Percentiles rank a stretch among this genome's conserved stretches.
phyloP scores from a whole-genome alignment of 768 basidiomycete species.

The Leccinum longicurvipes region DNA sequence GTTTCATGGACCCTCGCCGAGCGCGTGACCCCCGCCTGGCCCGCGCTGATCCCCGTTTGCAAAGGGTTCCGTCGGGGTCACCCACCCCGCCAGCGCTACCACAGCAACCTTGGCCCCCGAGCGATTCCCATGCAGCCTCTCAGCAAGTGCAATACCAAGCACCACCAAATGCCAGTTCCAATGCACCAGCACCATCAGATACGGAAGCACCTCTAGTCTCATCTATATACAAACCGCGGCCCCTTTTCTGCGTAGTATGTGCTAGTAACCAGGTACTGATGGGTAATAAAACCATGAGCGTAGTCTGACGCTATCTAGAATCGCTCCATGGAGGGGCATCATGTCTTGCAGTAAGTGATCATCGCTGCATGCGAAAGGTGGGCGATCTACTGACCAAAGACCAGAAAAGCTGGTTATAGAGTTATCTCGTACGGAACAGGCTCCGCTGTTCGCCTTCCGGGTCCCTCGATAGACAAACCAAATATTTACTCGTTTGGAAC shows the following conservation, averaged over 20 bases:
- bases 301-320: conserved; percentile 53
- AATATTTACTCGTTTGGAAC: conserved; percentile 97
- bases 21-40: conserved; percentile 78
- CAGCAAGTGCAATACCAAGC: conserved; percentile 21
- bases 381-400: conserved; percentile 8
- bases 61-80: conserved; percentile 42
- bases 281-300: background rate
- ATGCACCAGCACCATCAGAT: background rate
- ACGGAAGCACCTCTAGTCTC: conserved; percentile 9
- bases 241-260: conserved; percentile 96
- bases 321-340: conserved; percentile 97
- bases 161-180: conserved; percentile 7
- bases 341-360: conserved; percentile 73
- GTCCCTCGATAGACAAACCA: conserved; percentile 94
- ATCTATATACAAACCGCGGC: conserved; percentile 57
- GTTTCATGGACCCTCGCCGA: conserved; percentile 72
- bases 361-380: background rate
- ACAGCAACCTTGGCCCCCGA: conserved; percentile 26
- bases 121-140: conserved; percentile 8
- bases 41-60: conserved; percentile 64
- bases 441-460: conserved; percentile 93
- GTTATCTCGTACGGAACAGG: conserved; percentile 97
- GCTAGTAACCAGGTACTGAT: conserved; percentile 89
- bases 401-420: conserved; percentile 83
- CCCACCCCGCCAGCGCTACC: conserved; percentile 29